Base-by-base conservation (phyloP, 306 rosid genomes). In the Carpinus viminea region DNA sequence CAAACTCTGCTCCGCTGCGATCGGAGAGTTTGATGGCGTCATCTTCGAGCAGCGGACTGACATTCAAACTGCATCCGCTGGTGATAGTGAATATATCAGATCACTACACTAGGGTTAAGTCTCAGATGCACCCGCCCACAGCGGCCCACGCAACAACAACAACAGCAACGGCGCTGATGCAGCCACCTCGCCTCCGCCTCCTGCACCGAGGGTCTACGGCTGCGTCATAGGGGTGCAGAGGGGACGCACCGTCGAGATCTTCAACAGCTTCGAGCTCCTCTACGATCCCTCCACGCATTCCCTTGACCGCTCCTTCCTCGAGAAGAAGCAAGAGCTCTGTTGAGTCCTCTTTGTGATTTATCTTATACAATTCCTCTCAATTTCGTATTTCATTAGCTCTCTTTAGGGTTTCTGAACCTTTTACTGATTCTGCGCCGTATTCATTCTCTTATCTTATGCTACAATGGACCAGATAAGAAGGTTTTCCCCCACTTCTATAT, bases 251-350 rank as follows among this genome's bases (percentile, higher is more conserved):
- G 98, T 96, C 13, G 99, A 96, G 92, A 96, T 96, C 82, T 96
- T 96, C 88, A 96, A 96, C 81, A 96, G 99, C 92, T 96, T 96
- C 72, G 98, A 96, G 86, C 97, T 96, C 36, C 97, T 93, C 36
- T 93, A 89, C 21, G 98, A 96, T 64, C 86, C 93, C 48, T 75
- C 86, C 31, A 81, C 96, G 15, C 84, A 91, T 66, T 93, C 98
- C 5, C 98, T 96, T 12, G 98, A 96, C 79, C 97, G 99, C 8
- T 7, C 89, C 36, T 96, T 96, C 85, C 97, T 96, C 74, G 93
- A 90, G 89, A 96, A 93, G 97, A 93, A 96, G 85, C 99, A 93
- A 86, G 99, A 96, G 71, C 99, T 96, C 85, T 95, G 98, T 94
- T 83, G 54, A 79, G 89, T 83, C 38, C 70, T 9, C 46, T 28